Evolutionary conservation across 1,139 yeast species (phyloP).

Genomic region (Dujonia santamariae): DNA sequence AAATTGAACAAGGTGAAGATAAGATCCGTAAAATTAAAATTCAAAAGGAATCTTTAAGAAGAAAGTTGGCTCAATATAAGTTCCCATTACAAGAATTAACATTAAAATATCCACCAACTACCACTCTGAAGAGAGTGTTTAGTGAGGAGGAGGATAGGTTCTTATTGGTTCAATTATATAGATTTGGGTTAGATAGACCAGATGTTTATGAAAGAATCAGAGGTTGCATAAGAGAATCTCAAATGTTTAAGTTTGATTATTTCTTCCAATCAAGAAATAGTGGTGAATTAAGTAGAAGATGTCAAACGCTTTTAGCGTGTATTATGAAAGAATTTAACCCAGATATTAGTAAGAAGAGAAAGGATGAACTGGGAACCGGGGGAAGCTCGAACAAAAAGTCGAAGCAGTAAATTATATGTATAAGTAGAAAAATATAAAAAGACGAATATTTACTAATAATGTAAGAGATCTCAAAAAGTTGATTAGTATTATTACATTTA

Average conservation of each 20-base stretch:
- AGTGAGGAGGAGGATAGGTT: slow-evolving; percentile 76
- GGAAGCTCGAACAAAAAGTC: slow-evolving; percentile 16
- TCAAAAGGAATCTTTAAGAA: slow-evolving; percentile 65
- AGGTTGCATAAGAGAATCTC: slow-evolving; percentile 58
- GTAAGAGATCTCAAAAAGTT: too few species aligned
- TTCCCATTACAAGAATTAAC: slow-evolving; percentile 65
- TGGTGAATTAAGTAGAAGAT: slow-evolving; percentile 64
- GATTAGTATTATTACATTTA: too few species aligned
- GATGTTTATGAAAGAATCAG: slow-evolving; percentile 64
- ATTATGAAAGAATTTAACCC: slow-evolving; percentile 52
- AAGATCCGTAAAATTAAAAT: slow-evolving; percentile 53
- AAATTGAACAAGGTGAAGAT: slow-evolving; percentile 77
- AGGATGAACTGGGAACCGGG: slow-evolving; percentile 12
- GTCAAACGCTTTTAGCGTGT: slow-evolving; percentile 63
- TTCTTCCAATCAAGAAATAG: slow-evolving; percentile 68
- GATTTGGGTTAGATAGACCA: slow-evolving; percentile 63
- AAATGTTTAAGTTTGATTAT: slow-evolving; percentile 66
- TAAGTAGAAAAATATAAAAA: too few species aligned
- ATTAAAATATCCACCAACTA: slow-evolving; percentile 58
- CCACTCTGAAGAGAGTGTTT: slow-evolving; percentile 51
- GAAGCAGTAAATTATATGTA: too few species aligned
- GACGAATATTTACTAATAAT: too few species aligned
- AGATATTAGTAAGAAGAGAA: slow-evolving; percentile 13
- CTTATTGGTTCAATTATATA: slow-evolving; percentile 59
- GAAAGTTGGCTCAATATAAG: slow-evolving; percentile 57